phyloP scores from a whole-genome alignment of 1,139 yeast species.

The Pichia sp. region DNA sequence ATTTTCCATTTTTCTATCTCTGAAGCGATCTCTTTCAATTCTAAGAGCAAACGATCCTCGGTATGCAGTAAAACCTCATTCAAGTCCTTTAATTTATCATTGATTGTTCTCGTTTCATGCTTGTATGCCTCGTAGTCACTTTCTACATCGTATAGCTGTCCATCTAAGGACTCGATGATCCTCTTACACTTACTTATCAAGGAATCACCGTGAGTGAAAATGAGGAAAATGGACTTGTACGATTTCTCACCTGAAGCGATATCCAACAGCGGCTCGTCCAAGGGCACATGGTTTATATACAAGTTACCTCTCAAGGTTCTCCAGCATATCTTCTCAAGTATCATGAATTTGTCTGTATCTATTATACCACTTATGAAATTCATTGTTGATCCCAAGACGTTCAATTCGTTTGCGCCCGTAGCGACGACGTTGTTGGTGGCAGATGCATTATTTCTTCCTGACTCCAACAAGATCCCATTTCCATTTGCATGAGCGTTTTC shows the following conservation, averaged over 20 bases:
- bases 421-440: background rate
- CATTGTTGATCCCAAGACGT: slow-evolving; percentile 33
- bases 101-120: slow-evolving; percentile 57
- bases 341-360: slow-evolving; percentile 60
- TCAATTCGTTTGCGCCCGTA: slow-evolving; percentile 25
- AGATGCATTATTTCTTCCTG: slow-evolving; percentile 15
- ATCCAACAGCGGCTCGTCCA: slow-evolving; percentile 54
- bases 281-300: slow-evolving; percentile 65
- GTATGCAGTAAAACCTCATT: slow-evolving; percentile 65
- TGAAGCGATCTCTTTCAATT: slow-evolving; percentile 68
- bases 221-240: slow-evolving; percentile 60
- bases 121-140: slow-evolving; percentile 54
- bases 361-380: slow-evolving; percentile 80
- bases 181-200: slow-evolving; percentile 63
- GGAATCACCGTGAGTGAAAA: slow-evolving; percentile 77
- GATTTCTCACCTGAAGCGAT: slow-evolving; percentile 44
- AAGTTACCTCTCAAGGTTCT: slow-evolving; percentile 73
- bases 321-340: slow-evolving; percentile 88
- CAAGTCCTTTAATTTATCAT: slow-evolving; percentile 45
- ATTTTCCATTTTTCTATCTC: slow-evolving; percentile 70
- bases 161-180: slow-evolving; percentile 82
- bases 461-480: slow-evolving; percentile 17
- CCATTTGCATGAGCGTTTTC: background rate
- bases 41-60: slow-evolving; percentile 63
- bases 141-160: slow-evolving; percentile 64